Evolutionary conservation across 2,329 filamentous ascomycete genomes (phyloP).

Genomic region (Bisporella sp.): DNA sequence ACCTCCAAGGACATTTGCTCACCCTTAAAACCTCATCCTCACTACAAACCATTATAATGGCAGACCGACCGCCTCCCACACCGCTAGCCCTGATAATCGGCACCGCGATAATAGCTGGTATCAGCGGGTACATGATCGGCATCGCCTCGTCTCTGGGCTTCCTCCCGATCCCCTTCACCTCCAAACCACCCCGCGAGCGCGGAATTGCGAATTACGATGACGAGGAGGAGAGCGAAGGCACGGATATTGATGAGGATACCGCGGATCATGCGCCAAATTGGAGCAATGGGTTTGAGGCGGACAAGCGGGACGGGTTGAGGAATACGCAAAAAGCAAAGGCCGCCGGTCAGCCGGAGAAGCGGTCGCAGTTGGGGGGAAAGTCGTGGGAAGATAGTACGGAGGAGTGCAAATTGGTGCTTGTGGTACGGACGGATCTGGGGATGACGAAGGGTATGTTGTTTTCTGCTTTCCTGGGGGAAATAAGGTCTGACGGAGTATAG

Average conservation of each 20-base stretch:
- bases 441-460: conserved; percentile 81
- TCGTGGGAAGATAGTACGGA: conserved; percentile 43
- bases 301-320: conserved; percentile 49
- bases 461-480: neutral
- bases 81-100: conserved; percentile 54
- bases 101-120: conserved; percentile 65
- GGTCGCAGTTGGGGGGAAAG: conserved; percentile 1
- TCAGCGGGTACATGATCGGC: conserved; percentile 77
- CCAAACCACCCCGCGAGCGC: conserved; percentile 29
- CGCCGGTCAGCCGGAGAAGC: conserved; percentile 25
- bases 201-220: conserved; percentile 49
- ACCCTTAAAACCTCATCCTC: too few species aligned
- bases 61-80: conserved; percentile 22
- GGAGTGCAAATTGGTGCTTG: conserved; percentile 90
- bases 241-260: conserved; percentile 49
- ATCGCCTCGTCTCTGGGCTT: conserved; percentile 66
- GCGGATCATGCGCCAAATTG: conserved; percentile 64
- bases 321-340: conserved; percentile 26
- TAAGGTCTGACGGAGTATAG: conserved; percentile 38
- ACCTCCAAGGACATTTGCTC: too few species aligned
- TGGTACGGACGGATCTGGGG: conserved; percentile 87
- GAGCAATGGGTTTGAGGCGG: conserved; percentile 54
- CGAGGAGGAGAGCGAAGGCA: conserved; percentile 62
- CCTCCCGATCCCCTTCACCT: conserved; percentile 46
- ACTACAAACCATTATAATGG: conserved; percentile 12